Evolutionary conservation across 2,329 filamentous ascomycete genomes (phyloP), one percentile per base, ranked within the genome.

Genomic region (Ascochyta lentis): DNA sequence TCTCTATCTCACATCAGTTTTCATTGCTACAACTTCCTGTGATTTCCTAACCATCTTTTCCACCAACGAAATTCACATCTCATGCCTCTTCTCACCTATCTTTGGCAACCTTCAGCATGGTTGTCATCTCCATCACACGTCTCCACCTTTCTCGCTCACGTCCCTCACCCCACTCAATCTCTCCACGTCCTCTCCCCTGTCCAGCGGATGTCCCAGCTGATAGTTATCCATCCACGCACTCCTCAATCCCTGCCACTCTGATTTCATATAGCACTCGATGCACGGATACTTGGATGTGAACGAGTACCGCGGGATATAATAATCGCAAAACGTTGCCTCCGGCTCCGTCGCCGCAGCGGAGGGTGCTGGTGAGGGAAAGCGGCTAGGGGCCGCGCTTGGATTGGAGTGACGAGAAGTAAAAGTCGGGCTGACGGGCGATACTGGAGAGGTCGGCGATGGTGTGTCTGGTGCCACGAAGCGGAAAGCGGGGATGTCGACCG

Each of bases 191-290:
- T 66, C 59, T 15, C n/a, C 3, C 33, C 43, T 58, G 4, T 45
- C 51, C 34, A 49, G 42, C 4, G 61, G 59, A 61, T 72, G 69
- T n/a, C 53, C 48, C 2, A 52, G 33, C 24, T 37, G 19, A 56
- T 70, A 71, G 24, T 40, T 43, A 7, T 54, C 51, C 55, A 67
- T 60, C 65, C 62, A 70, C 6, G 29, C n/a, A 8, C 16, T 19
- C 12, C 59, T 49, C 23, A 58, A 19, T 1, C 4, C 15, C 39
- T 51, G 45, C 56, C 63, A 72, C 51, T 63, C 39, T 0, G 61
- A 60, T 29, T 55, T 27, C 44, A 64, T 35, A 31, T 71, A 73
- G 53, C 70, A 74, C 6, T 49, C 43, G 16, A 63, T 26, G 31
- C 71, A 74, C 4, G 71, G 70, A 31, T 58, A 59, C 13, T 41